These are phyloP conservation scores for Triticum timopheevii DNA, from an alignment of 176 grass and related monocot genomes.

Conservation along the genomic window DNA sequence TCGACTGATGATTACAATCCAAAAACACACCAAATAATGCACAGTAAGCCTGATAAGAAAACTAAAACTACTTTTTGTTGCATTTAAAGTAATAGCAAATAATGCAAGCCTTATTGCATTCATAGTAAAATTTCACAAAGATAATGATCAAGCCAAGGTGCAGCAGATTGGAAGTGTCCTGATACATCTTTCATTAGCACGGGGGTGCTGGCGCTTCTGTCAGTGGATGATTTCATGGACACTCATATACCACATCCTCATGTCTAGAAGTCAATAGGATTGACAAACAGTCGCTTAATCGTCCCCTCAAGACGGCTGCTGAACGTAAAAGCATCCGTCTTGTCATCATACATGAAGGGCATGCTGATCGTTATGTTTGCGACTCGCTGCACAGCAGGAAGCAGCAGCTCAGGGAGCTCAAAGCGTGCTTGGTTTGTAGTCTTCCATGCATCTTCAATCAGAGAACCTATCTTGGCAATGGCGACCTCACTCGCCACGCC, in stretches of 20 bases:
- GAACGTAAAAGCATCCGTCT: conserved; percentile 31
- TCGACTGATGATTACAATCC: too few species aligned
- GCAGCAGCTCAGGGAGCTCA: neutral
- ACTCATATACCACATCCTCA: neutral
- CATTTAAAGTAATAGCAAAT: neutral
- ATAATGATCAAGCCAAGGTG: neutral
- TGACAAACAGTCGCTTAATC: conserved; percentile 27
- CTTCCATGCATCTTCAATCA: conserved; percentile 32
- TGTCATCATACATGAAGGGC: conserved; percentile 33
- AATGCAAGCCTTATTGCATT: neutral
- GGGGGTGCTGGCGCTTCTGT: neutral
- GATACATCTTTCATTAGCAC: neutral
- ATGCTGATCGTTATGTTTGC: conserved; percentile 23
- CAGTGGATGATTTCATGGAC: neutral
- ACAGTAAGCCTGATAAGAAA: neutral
- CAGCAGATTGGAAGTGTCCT: neutral
- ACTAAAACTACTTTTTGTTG: neutral
- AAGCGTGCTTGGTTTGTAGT: conserved; percentile 13
- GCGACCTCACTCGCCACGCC: conserved; percentile 7
- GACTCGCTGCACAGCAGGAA: conserved; percentile 11
- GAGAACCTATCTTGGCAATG: conserved; percentile 3
- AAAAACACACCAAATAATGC: neutral
- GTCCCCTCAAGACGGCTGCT: conserved; percentile 23
- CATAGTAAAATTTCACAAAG: conserved; percentile 1
- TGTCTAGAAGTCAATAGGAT: conserved; percentile 13